Evolutionary conservation across 805 yeast species (phyloP), one percentile per base, ranked within the genome.

Genomic region (Lipomyces starkeyi): DNA sequence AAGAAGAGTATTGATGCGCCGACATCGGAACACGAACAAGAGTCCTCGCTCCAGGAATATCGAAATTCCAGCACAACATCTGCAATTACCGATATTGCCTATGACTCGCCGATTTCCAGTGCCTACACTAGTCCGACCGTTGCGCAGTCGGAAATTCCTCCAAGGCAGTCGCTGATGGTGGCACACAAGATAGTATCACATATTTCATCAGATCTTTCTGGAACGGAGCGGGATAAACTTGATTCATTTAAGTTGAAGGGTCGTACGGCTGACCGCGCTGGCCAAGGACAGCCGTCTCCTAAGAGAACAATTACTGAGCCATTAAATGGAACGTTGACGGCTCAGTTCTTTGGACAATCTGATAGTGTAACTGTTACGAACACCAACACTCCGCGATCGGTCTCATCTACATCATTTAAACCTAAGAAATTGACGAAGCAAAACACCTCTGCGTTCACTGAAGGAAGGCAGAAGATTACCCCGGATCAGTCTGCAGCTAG

Each of bases 401-500:
- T 86, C 6, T 83, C 88, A 11, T 81, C 88, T 2, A 84, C 85
- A 63, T 83, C 86, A 49, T 60, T 78, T 25, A 64, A 59, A 47
- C 77, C 78, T 11, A 71, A 70, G 62, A 67, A 73, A 61, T 59
- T 70, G 37, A 73, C 78, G 60, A 77, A 78, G 66, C 80, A 80
- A 65, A 76, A 80, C 53, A 82, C 83, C 0, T 78, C 82, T 6
- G 84, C 84, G 3, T 81, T 82, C 71, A 70, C 76, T 58, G 99
- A 95, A 79, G 99, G 99, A 6, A 90, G 95, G 56, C 84, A 92
- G 73, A 83, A 80, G 22, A 83, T 91, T 17, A 83, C 90, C 0
- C 97, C 97, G 0, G 87, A 86, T 69, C 90, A 91, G 58, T 89
- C 98, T 0, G 86, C 90, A 59, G 86, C 86, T 73, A 81, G 89